These are phyloP conservation scores for Eucalyptus curtisii DNA, from an alignment of 345 rosid species.

Conservation along the genomic window DNA sequence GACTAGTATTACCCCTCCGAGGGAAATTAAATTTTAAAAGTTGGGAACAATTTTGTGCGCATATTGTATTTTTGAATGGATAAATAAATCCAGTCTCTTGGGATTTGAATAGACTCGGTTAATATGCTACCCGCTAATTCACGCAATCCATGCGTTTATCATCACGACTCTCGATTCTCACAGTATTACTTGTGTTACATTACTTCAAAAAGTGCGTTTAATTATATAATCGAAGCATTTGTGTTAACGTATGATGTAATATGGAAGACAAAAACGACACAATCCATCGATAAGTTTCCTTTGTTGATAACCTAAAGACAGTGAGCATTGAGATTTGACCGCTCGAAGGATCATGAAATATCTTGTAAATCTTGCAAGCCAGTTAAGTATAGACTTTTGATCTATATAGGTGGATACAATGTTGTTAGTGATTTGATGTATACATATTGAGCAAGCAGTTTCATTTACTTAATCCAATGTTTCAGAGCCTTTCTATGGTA, in stretches of 20 bases:
- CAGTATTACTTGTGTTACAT: background rate
- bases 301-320: background rate
- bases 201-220: background rate
- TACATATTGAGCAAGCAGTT: too few relatives aligned
- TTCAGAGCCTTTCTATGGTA: too few relatives aligned
- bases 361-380: too few relatives aligned
- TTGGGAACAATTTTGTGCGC: background rate
- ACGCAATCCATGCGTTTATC: background rate
- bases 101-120: background rate
- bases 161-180: background rate
- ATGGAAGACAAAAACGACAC: background rate
- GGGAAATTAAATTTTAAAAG: background rate
- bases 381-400: too few relatives aligned
- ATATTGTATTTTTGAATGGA: background rate
- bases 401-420: too few relatives aligned
- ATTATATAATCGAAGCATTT: background rate
- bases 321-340: too few relatives aligned
- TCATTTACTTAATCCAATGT: too few relatives aligned
- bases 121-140: background rate
- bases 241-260: background rate
- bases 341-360: too few relatives aligned
- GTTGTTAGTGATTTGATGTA: too few relatives aligned
- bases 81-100: background rate
- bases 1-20: background rate
- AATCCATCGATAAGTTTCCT: background rate